Base-by-base conservation (phyloP, 305 asterid genomes). In the Solanum chacoense region DNA sequence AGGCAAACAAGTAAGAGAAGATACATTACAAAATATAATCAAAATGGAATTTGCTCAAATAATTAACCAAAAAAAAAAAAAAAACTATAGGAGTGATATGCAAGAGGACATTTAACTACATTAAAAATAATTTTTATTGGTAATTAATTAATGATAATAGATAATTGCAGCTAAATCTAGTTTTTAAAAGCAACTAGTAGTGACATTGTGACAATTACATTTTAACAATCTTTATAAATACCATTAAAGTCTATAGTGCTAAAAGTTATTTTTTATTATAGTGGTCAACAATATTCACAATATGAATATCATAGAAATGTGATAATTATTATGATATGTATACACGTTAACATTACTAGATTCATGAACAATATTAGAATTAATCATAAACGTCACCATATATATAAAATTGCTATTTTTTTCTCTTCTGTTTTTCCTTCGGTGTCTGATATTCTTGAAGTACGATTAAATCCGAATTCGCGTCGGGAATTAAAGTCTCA, bases 381-480 rank as follows among this genome's bases (percentile, higher is more conserved):
- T 12, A 71, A 71, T 71, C 76, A 71, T 71, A 45, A 45, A 45
- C 22, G 1, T 16, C 14, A 45, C 20, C 63, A 45, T 45, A 45
- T 45, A 45, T 45, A 45, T 45, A 45, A 45, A 13, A 45, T 45
- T 45, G 63, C 63, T 45, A 45, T 45, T 5, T 14, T 40, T 45
- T 45, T 42, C 20, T 6, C 22, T 45, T 45, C 0, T 45, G 0
- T 13, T 14, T 45, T 40, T 45, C 2, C 7, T 14, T 4, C 0
- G 20, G 1, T 45, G 3, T 45, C 8, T 0, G 63, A 45, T 45
- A 14, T 2, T 1, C 0, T 12, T 11, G 2, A 5, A 45, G 8
- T 45, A 45, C 0, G 22, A 45, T 5, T 45, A 45, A 45, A 5
- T 45, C 0, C 0, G 0, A 14, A 45, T 45, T 45, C 1, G 3